Conservation (phyloP, 352 stramenopile species). For the Phytopythium chamaehyphon region DNA sequence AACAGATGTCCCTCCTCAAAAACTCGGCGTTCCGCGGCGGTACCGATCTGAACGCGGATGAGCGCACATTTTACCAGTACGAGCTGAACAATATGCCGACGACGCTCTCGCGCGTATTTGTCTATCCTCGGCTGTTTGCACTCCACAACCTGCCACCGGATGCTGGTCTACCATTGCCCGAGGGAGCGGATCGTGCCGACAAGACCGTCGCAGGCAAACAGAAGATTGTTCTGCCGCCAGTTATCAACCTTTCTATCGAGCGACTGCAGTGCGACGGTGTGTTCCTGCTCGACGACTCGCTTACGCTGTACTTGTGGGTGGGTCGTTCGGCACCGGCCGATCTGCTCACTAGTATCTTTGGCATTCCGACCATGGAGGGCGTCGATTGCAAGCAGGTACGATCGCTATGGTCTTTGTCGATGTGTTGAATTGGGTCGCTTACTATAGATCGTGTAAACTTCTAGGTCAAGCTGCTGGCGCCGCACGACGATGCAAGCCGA, state of each 20-base stretch:
- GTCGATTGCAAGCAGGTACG: constrained; percentile 87
- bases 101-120: constrained; percentile 88
- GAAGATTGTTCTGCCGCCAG: constrained; percentile 83
- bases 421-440: constrained; percentile 1
- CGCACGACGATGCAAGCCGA: constrained; percentile 79
- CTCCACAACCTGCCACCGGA: constrained; percentile 90
- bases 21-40: constrained; percentile 96
- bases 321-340: constrained; percentile 84
- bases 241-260: constrained; percentile 95
- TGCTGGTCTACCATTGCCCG: constrained; percentile 54
- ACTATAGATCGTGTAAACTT: constrained; percentile 12
- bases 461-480: constrained; percentile 72
- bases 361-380: constrained; percentile 91
- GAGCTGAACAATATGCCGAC: constrained; percentile 94
- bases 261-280: constrained; percentile 92
- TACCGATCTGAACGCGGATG: constrained; percentile 95
- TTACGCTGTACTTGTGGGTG: constrained; percentile 97
- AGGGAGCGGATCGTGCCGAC: constrained; percentile 18
- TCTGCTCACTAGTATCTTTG: constrained; percentile 93
- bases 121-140: constrained; percentile 97
- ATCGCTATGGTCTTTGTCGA: no score
- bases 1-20: constrained; percentile 97
- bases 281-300: constrained; percentile 96
- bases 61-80: constrained; percentile 92
- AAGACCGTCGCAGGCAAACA: constrained; percentile 58